Base-by-base conservation (phyloP, 805 yeast genomes). In the Candida ortonii region DNA sequence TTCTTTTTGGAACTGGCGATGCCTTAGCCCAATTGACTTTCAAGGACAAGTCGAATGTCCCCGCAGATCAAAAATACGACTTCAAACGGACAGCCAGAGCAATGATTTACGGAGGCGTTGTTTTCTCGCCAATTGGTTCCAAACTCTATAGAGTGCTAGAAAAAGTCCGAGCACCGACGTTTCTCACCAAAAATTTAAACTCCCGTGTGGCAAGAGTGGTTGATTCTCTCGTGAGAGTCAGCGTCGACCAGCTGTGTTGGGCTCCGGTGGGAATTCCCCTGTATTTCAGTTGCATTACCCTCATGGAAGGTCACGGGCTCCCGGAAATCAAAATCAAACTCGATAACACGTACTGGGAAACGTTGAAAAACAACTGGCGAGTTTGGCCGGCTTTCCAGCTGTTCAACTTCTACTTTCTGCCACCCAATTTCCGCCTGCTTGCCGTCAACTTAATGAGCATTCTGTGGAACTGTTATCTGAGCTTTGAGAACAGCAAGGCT, bases 321-420 rank as follows among this genome's bases (percentile, higher is more conserved):
- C 55, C 55, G 0, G 65, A 64, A 15, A 64, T 78, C 11, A 52
- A 56, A 33, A 30, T 45, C 5, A 79, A 73, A 43, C 49, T 81
- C 16, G 29, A 59, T 3, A 60, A 65, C 11, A 76, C 79, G 39
- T 77, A 77, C 75, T 62, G 78, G 79, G 68, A 71, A 4, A 88
- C 96, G 0, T 59, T 89, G 25, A 55, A 66, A 21, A 69, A 84
- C 12, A 89, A 88, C 57, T 87, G 95, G 89, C 53, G 68, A 33
- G 82, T 90, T 9, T 93, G 97, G 98, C 97, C 97, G 0, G 59
- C 76, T 0, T 84, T 93, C 43, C 97, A 93, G 61, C 51, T 78
- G 35, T 44, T 80, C 42, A 93, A 90, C 61, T 86, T 90, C 52
- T 70, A 78, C 28, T 50, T 84, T 6, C 72, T 87, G 3, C 97